Evolutionary conservation across 225 moss, liverwort and hornwort species (phyloP).

Genomic region (Pseudisothecium myosuroides): DNA sequence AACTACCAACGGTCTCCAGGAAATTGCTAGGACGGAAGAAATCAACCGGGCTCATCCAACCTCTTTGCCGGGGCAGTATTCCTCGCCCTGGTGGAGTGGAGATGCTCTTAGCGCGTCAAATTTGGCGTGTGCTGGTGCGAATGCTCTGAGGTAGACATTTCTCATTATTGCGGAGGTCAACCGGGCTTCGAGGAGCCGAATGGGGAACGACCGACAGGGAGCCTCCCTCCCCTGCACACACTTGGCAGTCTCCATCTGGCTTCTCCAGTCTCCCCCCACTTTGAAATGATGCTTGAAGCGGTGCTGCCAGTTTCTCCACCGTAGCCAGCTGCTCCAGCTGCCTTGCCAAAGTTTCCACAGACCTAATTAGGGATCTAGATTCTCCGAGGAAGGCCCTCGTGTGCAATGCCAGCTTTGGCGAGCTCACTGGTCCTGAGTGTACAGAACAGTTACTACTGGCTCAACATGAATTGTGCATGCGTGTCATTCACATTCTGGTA

Average conservation of each 20-base stretch:
- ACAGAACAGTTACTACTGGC: not conserved
- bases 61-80: no score
- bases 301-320: not conserved
- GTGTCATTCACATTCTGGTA: not conserved
- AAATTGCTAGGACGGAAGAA: no score
- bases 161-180: not conserved
- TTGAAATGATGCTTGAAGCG: not conserved
- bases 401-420: not conserved
- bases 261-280: not conserved
- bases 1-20: no score
- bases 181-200: not conserved
- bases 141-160: not conserved
- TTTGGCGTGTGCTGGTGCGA: not conserved
- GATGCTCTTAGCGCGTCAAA: not conserved
- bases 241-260: not conserved
- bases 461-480: not conserved
- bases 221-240: not conserved
- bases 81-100: no score
- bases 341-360: not conserved
- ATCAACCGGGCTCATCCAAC: no score
- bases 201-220: not conserved
- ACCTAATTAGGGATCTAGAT: not conserved
- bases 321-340: not conserved
- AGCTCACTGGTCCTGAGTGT: not conserved
- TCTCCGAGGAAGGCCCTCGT: not conserved